phyloP scores from a whole-genome alignment of 345 rosid genomes.

The Chamaenerion angustifolium region DNA sequence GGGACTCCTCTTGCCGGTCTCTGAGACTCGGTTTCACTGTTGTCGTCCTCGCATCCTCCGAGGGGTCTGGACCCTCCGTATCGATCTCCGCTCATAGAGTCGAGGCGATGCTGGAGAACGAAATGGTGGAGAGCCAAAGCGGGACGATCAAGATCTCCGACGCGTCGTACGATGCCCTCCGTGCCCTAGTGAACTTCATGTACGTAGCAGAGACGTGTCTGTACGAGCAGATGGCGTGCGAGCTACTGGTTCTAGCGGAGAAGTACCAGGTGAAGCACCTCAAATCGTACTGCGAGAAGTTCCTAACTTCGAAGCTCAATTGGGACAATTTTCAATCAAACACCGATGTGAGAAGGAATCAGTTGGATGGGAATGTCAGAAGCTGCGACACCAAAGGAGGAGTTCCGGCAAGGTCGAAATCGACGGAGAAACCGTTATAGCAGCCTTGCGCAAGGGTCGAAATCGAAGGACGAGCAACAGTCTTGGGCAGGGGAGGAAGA shows the following conservation, averaged over 20 bases:
- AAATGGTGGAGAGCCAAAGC: constrained; percentile 75
- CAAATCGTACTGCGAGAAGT: constrained; percentile 62
- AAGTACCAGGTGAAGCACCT: constrained; percentile 78
- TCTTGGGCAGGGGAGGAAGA: too few species aligned
- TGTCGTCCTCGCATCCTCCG: constrained; percentile 49
- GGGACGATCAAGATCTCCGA: constrained; percentile 71
- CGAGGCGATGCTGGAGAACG: constrained; percentile 75
- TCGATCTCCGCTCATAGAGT: constrained; percentile 59
- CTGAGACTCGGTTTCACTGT: constrained; percentile 31
- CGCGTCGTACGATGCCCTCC: constrained; percentile 53
- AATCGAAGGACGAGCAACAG: too few species aligned
- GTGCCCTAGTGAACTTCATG: constrained; percentile 42
- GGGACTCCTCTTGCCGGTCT: constrained; percentile 8
- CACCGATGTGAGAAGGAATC: too few species aligned
- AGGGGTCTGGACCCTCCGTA: constrained; percentile 24
- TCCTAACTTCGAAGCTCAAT: constrained; percentile 53
- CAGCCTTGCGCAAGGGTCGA: too few species aligned
- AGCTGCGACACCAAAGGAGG: too few species aligned
- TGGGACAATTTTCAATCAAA: constrained; percentile 75
- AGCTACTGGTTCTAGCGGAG: constrained; percentile 67
- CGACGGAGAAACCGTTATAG: too few species aligned
- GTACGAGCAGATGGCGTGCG: constrained; percentile 71
- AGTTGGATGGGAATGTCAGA: too few species aligned
- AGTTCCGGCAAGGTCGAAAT: too few species aligned
- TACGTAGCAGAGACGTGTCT: constrained; percentile 74